Percentiles rank a stretch among this genome's conserved stretches.
These are phyloP conservation scores for Penicillium parvum DNA, from an alignment of 495 filamentous ascomycete genomes.

Conservation along the genomic window DNA sequence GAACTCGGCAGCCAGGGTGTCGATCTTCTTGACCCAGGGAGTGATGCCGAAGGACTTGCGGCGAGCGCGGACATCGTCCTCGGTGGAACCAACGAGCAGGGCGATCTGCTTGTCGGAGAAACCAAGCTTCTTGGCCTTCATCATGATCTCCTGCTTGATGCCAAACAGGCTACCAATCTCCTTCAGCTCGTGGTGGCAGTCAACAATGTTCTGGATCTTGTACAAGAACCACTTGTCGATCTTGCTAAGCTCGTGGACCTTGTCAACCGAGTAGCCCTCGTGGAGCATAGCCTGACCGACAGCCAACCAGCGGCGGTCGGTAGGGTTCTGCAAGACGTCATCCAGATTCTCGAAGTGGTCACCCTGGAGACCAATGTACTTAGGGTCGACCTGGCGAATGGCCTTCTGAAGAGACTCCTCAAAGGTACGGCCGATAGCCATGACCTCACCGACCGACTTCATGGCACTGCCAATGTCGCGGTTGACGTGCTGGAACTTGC, in stretches of 20 bases:
- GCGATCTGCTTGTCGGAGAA: conserved; percentile 98
- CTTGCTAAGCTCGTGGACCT: conserved; percentile 87
- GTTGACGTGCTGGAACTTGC: conserved; percentile 98
- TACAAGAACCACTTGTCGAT: conserved; percentile 99
- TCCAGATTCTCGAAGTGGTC: conserved; percentile 92
- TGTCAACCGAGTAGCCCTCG: conserved; percentile 88
- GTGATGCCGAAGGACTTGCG: conserved; percentile 79
- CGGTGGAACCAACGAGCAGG: conserved; percentile 72
- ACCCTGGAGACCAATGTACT: conserved; percentile 89
- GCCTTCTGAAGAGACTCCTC: conserved; percentile 99
- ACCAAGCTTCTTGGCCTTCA: conserved; percentile 92
- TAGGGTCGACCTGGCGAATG: conserved; percentile 91
- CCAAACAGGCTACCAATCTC: conserved; percentile 82
- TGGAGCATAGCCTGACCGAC: conserved; percentile 98
- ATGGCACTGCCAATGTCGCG: conserved; percentile 95
- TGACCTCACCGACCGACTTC: conserved; percentile 98
- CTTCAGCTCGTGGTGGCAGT: conserved; percentile 82
- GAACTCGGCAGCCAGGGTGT: conserved; percentile 95
- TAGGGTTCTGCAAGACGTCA: conserved; percentile 83
- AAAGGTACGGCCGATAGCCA: conserved; percentile 97
- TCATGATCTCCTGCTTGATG: conserved; percentile 78
- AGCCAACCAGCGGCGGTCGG: conserved; percentile 92
- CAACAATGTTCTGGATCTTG: conserved; percentile 94
- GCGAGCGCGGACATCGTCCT: conserved; percentile 84
- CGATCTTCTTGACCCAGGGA: conserved; percentile 96